Conservation (phyloP, 352 stramenopile genomes). For the Phytophthora parvispora region DNA sequence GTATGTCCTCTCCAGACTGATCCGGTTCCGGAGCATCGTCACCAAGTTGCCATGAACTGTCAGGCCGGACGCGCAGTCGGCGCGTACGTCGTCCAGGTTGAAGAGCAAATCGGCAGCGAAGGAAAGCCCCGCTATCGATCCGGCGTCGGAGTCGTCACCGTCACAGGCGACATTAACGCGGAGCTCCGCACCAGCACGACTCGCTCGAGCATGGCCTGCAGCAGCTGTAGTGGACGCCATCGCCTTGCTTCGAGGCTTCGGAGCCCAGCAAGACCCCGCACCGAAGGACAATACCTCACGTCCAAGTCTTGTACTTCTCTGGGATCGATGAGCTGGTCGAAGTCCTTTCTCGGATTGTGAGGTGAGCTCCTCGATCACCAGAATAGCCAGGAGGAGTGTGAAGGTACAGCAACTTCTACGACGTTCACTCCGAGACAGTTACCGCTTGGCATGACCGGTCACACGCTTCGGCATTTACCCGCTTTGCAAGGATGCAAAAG, state of each 20-base stretch:
- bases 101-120: slow-evolving; percentile 88
- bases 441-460: slow-evolving; percentile 22
- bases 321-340: not conserved
- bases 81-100: slow-evolving; percentile 74
- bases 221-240: not conserved
- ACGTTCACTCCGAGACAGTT: slow-evolving; percentile 30
- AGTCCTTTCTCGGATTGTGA: slow-evolving; percentile 16
- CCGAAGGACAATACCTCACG: not conserved
- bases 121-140: slow-evolving; percentile 11
- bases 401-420: slow-evolving; percentile 24
- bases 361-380: slow-evolving; percentile 16
- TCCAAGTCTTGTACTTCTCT: not conserved
- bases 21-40: slow-evolving; percentile 73
- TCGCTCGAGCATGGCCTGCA: not conserved
- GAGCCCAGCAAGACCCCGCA: not conserved
- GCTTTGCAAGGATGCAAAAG: slow-evolving; percentile 18
- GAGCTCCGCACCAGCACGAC: not conserved
- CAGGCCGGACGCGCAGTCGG: slow-evolving; percentile 54
- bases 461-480: slow-evolving; percentile 5
- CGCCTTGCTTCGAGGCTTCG: not conserved
- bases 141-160: not conserved
- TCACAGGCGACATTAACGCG: not conserved
- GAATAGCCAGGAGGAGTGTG: slow-evolving; percentile 21
- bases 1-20: slow-evolving; percentile 81
- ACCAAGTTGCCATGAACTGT: slow-evolving; percentile 67